Base-by-base conservation (phyloP, 129 eudicot species). In the Flaveria linearis region DNA sequence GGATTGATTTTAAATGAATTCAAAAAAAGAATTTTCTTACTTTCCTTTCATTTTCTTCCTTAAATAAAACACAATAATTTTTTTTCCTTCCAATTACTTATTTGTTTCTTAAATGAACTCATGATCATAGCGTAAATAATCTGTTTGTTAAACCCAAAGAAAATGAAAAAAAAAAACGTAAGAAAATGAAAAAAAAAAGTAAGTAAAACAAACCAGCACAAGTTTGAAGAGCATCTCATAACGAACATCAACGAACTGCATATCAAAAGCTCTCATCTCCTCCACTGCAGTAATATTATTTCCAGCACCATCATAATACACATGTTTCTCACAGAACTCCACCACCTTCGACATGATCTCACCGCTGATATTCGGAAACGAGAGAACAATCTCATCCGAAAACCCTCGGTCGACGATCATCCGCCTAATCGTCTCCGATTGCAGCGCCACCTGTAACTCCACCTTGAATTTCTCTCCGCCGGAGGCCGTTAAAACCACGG, bases 271-370 rank as follows among this genome's bases (percentile, higher is more conserved):
- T 72, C 16, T 63, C 64, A 72, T 79, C 18, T 79, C 83, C 41
- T 62, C 45, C 7, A 22, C 42, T 3, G 73, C 67, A 36, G 65
- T 72, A 47, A 72, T 36, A 14, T 63, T 72, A 62, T 62, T 79
- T 49, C 13, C 41, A 23, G 65, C 76, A 7, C 47, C 73, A 4
- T 16, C 67, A 65, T 61, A 39, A 72, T 79, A 62, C 67, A 30
- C 10, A 22, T 79, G 83, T 36, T 79, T 79, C 47, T 71, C 52
- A 63, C 58, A 72, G 39, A 39, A 72, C 68, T 72, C 71, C 76
- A 78, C 43, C 20, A 78, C 76, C 76, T 78, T 78, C 2, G 49
- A 58, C 71, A 78, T 78, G 41, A 22, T 78, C 76, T 78, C 82
- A 5, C 76, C 62, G 9, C 62, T 57, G n/a, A 78, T 78, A 69